Base-by-base conservation (phyloP, 441 rosid species). In the Brassica hybrid region DNA sequence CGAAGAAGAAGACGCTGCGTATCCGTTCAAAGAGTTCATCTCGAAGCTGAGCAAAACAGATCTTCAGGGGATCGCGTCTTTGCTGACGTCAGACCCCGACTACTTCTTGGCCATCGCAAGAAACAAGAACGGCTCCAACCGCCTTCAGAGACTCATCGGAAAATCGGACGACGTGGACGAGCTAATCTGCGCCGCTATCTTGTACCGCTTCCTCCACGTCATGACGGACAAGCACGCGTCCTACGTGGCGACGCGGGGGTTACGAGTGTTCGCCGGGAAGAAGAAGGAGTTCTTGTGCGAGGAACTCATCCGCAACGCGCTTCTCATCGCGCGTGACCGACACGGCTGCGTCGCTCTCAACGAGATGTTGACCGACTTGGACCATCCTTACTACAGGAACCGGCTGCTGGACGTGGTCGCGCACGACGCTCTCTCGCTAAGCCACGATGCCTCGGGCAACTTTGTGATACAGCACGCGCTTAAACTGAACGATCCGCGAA, bases 151-250 rank as follows among this genome's bases (percentile, higher is more conserved):
- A 6, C 71, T 76, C 59, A 10, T 70, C 25, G 80, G 80, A 0
- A 70, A 8, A 65, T 76, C 71, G 6, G 75, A 54, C 0, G 65
- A 70, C 59, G 64, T 38, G 50, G 75, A 64, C 71, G 0, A 0
- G 0, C 13, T 70, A 0, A 11, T 70, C 66, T 63, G 0, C 34
- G 34, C 1, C 6, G 71, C 50, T 2, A 64, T 64, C 59, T 21
- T 18, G 48, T 21, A 43, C 50, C 21, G 21, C 6, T 70, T 76
- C 59, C 1, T 70, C 52, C 4, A 64, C 17, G 14, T 71, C 68
- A 57, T 77, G 61, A 77, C 61, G 2, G 27, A 77, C 11, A 65
- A 54, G 27, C 1, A 71, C 11, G 76, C 71, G 2, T 41, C 38
- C 56, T n/a, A 3, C 76, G 76, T 77, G 10, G 71, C 52, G 5